Evolutionary conservation across 345 rosid genomes (phyloP), one percentile per base, ranked within the genome.

Genomic region (Microcos paniculata): DNA sequence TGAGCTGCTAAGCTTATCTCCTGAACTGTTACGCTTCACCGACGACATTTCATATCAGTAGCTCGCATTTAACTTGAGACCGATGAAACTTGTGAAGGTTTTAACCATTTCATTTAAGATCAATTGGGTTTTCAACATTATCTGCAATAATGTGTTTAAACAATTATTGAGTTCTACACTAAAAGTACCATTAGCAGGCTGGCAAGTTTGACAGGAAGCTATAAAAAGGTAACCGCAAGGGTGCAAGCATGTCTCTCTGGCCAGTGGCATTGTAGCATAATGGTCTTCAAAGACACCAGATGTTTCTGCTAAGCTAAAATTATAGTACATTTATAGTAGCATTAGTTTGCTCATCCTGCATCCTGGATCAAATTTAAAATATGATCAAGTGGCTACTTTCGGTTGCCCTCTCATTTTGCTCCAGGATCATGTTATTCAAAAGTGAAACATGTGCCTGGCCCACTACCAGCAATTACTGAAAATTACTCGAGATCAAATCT

Each of bases 331-430:
- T 4, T 3, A 15, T 57, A 24, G 49, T 24, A 35, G 12, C n/a
- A 61, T 31, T 21, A 40, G 28, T 35, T 63, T n/a, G 69, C 49
- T 63, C n/a, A 38, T 11, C 46, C 15, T 21, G 3, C 15, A 40
- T n/a, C 18, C 13, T 63, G 48, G 69, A n/a, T 21, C 26, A 31
- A n/a, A 31, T 12, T 70, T 45, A 31, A 68, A 62, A n/a, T 70
- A 71, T 55, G 14, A 55, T 53, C 19, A 55, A 35, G 75, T 40
- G 75, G 63, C 30, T 40, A 56, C 64, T 56, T 71, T 71, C 63
- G 75, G 51, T 24, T 71, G 51, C 64, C 64, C 35, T 71, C 64
- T 71, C 64, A 45, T 57, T 21, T 71, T 71, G 64, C 38, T 14
- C 11, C 55, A 21, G 51, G 63, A 14, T 71, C 33, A 26, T 71